Evolutionary conservation across 2,329 filamentous ascomycete species (phyloP), one percentile per base, ranked within the genome.

Genomic region (Fusarium hostae): DNA sequence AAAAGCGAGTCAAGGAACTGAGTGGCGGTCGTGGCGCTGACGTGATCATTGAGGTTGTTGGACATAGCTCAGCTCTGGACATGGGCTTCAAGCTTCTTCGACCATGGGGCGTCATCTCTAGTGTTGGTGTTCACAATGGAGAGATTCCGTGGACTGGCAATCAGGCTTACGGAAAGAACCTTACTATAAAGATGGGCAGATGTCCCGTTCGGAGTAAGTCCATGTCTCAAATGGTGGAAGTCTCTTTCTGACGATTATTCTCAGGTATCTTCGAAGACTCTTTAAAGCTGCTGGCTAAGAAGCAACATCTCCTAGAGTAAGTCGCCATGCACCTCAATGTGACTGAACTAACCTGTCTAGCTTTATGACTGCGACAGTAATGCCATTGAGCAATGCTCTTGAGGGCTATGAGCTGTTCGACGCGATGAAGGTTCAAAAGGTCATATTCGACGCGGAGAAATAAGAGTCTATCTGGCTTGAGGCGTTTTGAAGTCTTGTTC

Each of bases 21-120:
- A 95, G 92, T 0, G 86, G 91, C 13, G 93, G 93, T 3, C 85
- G 94, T n/a, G 94, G 94, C 11, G 94, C 93, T 11, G 94, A 97
- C 81, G 89, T 92, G 3, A 89, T 94, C 5, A 90, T 97, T 72
- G 91, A 94, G 79, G 90, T 92, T 7, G 91, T 93, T 20, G 91
- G 91, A 0, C 81, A 90, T 68, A 90, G 88, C 66, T 86, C 88
- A 40, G 91, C 91, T 6, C 79, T 93, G 76, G 86, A 85, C 73
- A 91, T 89, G 59, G 90, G 86, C 0, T 93, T 89, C 78, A 90
- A 93, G 41, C 57, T 71, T 18, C 76, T 93, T 59, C 85, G 91
- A 45, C 90, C 91, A 2, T 93, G 88, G 84, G 91, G 91, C 3
- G 86, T 86, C 28, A 91, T 93, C 69, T 90, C 88, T 62, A 92